Base-by-base conservation (phyloP, 2,329 filamentous ascomycete genomes). In the Colletotrichum tanaceti region DNA sequence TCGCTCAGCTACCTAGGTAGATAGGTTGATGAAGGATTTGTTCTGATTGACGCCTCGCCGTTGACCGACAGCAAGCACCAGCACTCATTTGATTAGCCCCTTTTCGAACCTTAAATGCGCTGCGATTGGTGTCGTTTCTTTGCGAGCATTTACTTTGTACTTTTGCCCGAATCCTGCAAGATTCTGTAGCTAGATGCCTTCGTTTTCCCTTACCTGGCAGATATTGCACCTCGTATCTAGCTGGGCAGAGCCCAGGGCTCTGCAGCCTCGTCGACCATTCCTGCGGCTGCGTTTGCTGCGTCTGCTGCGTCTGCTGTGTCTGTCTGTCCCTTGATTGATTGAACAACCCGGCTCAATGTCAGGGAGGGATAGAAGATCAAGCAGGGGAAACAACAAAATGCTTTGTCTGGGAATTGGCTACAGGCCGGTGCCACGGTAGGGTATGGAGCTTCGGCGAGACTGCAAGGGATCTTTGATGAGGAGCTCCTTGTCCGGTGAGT, bases 11-110 rank as follows among this genome's bases (percentile, higher is more conserved):
- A 28, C n/a, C 11, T 39, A 46, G 6, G 5, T 13, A 28, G 24
- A 16, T 39, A 46, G 6, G 5, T 13, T 11, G 58, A 39, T 55
- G 58, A 62, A 65, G 49, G 49, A 62, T 62, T 39, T 16, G 20
- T 41, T 6, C 58, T 38, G 57, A 38, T 64, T 4, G 54, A 58
- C 55, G 22, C 22, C 39, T 47, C 38, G 38, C 46, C 35, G 10
- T 52, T 20, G 20, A 59, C 18, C 20, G n/a, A 9, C 46, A 50
- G 44, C 46, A 44, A 38, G 46, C n/a, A 52, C 39, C 32, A 24
- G 43, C 32, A 22, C 9, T 16, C 5, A n/a, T 43, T 43, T 62
- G 39, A 43, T 35, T 38, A 13, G 14, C 43, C 35, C 49, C 16
- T 46, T 24, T 13, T 35, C 4, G 24, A 35, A 38, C 24, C 60